Percentiles rank a stretch among this genome's conserved stretches.
phyloP scores from a whole-genome alignment of 2,329 filamentous ascomycete genomes.

The Phaeosphaeriaceae sp. region DNA sequence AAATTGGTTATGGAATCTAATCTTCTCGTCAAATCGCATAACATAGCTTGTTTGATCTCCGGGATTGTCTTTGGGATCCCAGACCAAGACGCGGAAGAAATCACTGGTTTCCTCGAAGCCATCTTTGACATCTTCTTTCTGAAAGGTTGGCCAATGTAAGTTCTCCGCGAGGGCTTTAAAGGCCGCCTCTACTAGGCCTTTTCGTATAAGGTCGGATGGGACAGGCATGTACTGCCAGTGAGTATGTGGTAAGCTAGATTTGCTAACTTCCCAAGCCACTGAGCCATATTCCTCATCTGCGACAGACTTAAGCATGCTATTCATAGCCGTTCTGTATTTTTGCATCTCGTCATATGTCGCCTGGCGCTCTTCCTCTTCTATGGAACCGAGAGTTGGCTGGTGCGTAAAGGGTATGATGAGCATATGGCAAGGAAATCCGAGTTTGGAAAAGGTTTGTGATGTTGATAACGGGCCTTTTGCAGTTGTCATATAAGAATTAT shows the following conservation, averaged over 20 bases:
- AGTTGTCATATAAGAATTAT: constrained; percentile 86
- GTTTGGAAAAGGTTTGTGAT: constrained; percentile 70
- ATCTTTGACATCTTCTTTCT: constrained; percentile 49
- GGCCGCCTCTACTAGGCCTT: constrained; percentile 81
- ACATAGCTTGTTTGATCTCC: constrained; percentile 73
- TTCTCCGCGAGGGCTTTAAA: constrained; percentile 92
- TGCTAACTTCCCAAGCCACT: constrained; percentile 92
- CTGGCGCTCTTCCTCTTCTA: constrained; percentile 64
- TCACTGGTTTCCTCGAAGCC: constrained; percentile 57
- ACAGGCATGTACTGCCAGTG: constrained; percentile 95
- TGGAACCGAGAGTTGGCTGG: constrained; percentile 73
- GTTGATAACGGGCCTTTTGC: constrained; percentile 88
- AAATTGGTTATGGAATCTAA: constrained; percentile 90
- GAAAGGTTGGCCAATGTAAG: constrained; percentile 62
- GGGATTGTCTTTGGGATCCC: constrained; percentile 60
- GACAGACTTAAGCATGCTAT: constrained; percentile 71
- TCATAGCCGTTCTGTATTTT: constrained; percentile 76
- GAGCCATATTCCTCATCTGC: constrained; percentile 69
- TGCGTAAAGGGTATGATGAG: constrained; percentile 91
- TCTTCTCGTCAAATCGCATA: constrained; percentile 72
- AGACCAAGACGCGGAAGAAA: constrained; percentile 85
- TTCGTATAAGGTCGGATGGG: constrained; percentile 68
- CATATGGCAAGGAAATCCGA: constrained; percentile 82
- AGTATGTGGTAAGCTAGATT: constrained; percentile 78
- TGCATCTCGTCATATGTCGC: constrained; percentile 81